Evolutionary conservation across 2,329 filamentous ascomycete species (phyloP).

Genomic region (Arthrinium puccinioides): DNA sequence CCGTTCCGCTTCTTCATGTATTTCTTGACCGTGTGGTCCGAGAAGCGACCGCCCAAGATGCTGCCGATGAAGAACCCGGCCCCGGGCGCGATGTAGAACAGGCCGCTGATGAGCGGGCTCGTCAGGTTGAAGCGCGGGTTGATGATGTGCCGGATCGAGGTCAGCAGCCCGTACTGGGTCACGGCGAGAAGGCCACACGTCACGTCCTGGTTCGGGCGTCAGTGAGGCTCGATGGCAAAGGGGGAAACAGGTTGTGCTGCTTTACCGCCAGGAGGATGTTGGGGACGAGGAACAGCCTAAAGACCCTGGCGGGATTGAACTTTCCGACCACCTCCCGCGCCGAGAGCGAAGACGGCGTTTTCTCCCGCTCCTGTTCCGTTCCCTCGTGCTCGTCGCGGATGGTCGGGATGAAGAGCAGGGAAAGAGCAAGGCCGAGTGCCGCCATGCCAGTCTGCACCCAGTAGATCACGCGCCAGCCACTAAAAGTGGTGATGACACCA

Average conservation of each 20-base stretch:
- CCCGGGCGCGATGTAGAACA: conserved; percentile 71
- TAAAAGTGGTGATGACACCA: conserved; percentile 22
- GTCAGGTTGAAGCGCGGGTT: conserved; percentile 67
- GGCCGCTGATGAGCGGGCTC: conserved; percentile 57
- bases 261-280: too few relatives aligned
- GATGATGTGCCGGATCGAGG: conserved; percentile 64
- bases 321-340: background rate
- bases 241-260: background rate
- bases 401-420: conserved; percentile 17
- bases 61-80: conserved; percentile 63
- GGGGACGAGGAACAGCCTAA: too few relatives aligned
- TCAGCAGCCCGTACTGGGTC: conserved; percentile 46
- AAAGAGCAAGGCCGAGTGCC: conserved; percentile 17
- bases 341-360: background rate
- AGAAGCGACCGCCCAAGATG: conserved; percentile 65
- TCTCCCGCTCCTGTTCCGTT: too few relatives aligned
- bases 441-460: conserved; percentile 25
- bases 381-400: background rate
- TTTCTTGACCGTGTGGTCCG: conserved; percentile 57
- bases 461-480: conserved; percentile 21
- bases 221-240: background rate
- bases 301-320: too few relatives aligned
- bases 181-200: conserved; percentile 10
- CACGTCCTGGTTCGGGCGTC: too few relatives aligned
- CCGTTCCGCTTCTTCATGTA: conserved; percentile 55